Percentiles rank a stretch among this genome's conserved stretches.
These are phyloP conservation scores for Pseudopediastrum boryanum DNA, from an alignment of 139 green algal species.

Conservation along the genomic window DNA sequence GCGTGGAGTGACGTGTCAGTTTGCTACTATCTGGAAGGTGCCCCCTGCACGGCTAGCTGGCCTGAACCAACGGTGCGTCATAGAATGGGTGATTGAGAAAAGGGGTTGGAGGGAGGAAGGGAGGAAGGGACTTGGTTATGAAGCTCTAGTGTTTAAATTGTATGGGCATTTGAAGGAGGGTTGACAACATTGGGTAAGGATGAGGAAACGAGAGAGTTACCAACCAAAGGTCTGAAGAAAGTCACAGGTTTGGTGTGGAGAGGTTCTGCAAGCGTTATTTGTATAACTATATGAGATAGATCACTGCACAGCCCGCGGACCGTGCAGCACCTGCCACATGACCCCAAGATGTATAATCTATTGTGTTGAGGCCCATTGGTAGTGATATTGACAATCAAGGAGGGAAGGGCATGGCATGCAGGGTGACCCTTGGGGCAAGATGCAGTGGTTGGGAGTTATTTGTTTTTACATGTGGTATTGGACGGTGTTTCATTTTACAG, in stretches of 20 bases:
- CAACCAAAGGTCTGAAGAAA: not conserved
- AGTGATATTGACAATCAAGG: too few species aligned
- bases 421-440: not conserved
- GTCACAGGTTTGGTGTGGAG: too few species aligned
- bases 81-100: not conserved
- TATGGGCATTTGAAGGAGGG: not conserved
- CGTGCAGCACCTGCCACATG: too few species aligned
- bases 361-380: too few species aligned
- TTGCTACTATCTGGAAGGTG: slow-evolving; percentile 77
- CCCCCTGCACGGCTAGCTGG: slow-evolving; percentile 42
- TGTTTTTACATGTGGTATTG: not conserved
- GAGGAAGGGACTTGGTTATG: not conserved
- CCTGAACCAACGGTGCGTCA: slow-evolving; percentile 48
- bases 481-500: slow-evolving; percentile 22
- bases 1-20: slow-evolving; percentile 85
- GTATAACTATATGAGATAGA: too few species aligned
- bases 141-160: not conserved
- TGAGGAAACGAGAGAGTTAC: not conserved
- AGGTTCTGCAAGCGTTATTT: too few species aligned
- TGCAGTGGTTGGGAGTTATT: not conserved
- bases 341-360: too few species aligned
- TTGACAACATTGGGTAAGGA: not conserved
- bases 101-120: not conserved
- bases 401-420: too few species aligned
- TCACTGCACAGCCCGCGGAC: too few species aligned